These are phyloP conservation scores for Cyclotella distinguenda DNA, from an alignment of 108 stramenopile genomes.

Conservation along the genomic window DNA sequence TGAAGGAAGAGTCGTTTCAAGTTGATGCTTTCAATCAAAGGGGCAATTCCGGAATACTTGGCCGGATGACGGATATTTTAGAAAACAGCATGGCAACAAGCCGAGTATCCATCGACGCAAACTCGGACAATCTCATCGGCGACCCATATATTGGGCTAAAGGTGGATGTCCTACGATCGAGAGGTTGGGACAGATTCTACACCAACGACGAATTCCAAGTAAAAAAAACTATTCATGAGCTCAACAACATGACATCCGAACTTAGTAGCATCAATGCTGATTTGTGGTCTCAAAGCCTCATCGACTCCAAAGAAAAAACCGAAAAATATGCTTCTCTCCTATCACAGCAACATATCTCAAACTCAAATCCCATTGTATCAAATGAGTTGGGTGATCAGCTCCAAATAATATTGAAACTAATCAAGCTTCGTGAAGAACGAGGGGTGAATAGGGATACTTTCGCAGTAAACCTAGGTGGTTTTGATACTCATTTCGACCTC, in stretches of 20 bases:
- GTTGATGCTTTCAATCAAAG: slow-evolving; percentile 37
- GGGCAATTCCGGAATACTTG: slow-evolving; percentile 31
- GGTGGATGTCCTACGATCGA: slow-evolving; percentile 14
- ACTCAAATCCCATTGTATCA: neutral
- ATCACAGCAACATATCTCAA: neutral
- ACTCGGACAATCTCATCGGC: slow-evolving; percentile 10
- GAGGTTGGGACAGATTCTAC: slow-evolving; percentile 21
- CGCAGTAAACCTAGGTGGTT: slow-evolving; percentile 49
- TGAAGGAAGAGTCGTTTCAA: slow-evolving; percentile 36
- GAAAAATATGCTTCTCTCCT: slow-evolving; percentile 4
- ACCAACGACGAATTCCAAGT: neutral
- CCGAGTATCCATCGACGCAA: slow-evolving; percentile 4
- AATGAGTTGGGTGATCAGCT: slow-evolving; percentile 8
- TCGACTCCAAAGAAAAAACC: slow-evolving; percentile 18
- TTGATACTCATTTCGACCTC: slow-evolving; percentile 52
- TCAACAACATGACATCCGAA: slow-evolving; percentile 14
- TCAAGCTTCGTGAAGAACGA: slow-evolving; percentile 37
- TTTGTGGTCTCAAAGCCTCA: slow-evolving; percentile 25
- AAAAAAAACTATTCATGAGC: neutral
- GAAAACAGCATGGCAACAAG: slow-evolving; percentile 8
- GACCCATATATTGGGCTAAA: slow-evolving; percentile 15
- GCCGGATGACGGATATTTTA: slow-evolving; percentile 43
- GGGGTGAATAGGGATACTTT: slow-evolving; percentile 57
- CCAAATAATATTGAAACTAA: slow-evolving; percentile 41
- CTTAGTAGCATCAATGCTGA: slow-evolving; percentile 20